Evolutionary conservation across 495 filamentous ascomycete genomes (phyloP), one percentile per base, ranked within the genome.

Genomic region (Lasiosphaeria ovina): DNA sequence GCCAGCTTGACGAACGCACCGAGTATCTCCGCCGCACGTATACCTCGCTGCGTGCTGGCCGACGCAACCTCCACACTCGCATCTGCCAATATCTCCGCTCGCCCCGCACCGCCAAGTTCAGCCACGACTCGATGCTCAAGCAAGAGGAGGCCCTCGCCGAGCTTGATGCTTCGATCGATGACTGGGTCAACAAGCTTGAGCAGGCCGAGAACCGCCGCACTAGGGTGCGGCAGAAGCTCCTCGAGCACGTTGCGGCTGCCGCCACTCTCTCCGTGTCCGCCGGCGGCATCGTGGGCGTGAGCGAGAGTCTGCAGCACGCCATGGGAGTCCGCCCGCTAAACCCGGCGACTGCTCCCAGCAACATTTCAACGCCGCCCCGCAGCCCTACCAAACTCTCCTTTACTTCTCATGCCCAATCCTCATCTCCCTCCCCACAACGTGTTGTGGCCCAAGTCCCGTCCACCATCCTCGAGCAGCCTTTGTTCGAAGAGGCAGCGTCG

Each of bases 101-200:
- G 24, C 81, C 85, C 3, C 81, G 84, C 40, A 77, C 79, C 14
- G 82, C 85, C 40, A 84, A 79, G 55, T 88, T 90, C 66, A 88
- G 82, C 48, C 77, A 83, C 53, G 88, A 90, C 45, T 82, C 77
- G 49, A 81, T 91, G 54, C 76, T 91, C 57, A 89, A 86, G 72
- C 89, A 91, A 66, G 87, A 90, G 68, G 87, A 90, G 68, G 85
- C 87, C 7, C 76, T 91, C 31, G 81, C 81, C 2, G 87, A 89
- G 64, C 80, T 91, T 16, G 88, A 91, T 63, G 69, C 76, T n/a
- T 85, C 84, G 32, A 90, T 91, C 62, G 88, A 91, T 62, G 86
- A 89, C 63, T 91, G 89, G 86, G 81, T 89, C 34, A 73, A 60
- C 61, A 91, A 90, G 68, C 81, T 90, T 4, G 88, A 90, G 62